Conservation (phyloP, 805 yeast species). For the Allodekkera sacchari region DNA sequence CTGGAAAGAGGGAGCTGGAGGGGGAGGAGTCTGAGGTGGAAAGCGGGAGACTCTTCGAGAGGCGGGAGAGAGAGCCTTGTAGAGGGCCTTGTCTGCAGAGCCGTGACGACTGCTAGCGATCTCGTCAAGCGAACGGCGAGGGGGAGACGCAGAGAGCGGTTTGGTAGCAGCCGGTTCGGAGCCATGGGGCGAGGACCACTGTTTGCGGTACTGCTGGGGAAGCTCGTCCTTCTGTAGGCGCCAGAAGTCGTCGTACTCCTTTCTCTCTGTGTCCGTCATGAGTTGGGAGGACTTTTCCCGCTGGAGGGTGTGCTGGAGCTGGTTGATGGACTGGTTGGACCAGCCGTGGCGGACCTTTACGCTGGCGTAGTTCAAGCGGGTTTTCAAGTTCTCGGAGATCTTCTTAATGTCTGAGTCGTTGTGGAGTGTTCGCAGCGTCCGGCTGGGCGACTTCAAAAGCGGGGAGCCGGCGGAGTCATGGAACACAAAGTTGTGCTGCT, state of each 20-base stretch:
- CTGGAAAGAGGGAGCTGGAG: slow-evolving; percentile 1
- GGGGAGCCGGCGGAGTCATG: slow-evolving; percentile 1
- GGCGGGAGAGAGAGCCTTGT: slow-evolving; percentile 17
- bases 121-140: slow-evolving; percentile 17
- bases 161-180: slow-evolving; percentile 1
- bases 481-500: not conserved
- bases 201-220: slow-evolving; percentile 9
- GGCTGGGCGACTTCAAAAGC: slow-evolving; percentile 1
- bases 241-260: slow-evolving; percentile 21
- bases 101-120: slow-evolving; percentile 18
- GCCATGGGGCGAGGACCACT: not conserved
- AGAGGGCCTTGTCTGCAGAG: slow-evolving; percentile 18
- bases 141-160: slow-evolving; percentile 1
- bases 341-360: slow-evolving; percentile 29
- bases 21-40: slow-evolving; percentile 7
- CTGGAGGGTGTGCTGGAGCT: slow-evolving; percentile 20
- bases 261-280: slow-evolving; percentile 9
- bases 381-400: slow-evolving; percentile 27
- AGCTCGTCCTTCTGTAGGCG: slow-evolving; percentile 17
- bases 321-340: slow-evolving; percentile 22
- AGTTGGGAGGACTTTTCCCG: slow-evolving; percentile 11
- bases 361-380: slow-evolving; percentile 29
- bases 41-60: slow-evolving; percentile 1
- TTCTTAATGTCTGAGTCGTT: slow-evolving; percentile 26
- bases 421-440: slow-evolving; percentile 5